These are phyloP conservation scores for Phialophora tarda DNA, from an alignment of 2,329 filamentous ascomycete species.

Conservation along the genomic window DNA sequence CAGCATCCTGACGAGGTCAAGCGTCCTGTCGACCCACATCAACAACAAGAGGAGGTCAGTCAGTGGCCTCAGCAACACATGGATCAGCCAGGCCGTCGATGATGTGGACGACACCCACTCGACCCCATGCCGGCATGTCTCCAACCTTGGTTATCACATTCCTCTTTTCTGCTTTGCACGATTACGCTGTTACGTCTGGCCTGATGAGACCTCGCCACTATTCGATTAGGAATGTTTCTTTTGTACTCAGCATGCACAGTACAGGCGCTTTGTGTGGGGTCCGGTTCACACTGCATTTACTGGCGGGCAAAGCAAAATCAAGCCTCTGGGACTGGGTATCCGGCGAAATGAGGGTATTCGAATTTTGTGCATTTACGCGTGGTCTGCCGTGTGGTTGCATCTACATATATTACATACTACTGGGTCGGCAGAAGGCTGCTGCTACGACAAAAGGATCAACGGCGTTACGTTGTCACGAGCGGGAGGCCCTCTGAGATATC, in stretches of 20 bases:
- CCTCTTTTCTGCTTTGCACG: constrained; percentile 13
- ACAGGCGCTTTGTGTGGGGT: constrained; percentile 16
- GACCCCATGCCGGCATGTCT: neutral
- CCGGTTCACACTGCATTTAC: constrained; percentile 17
- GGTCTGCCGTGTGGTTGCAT: neutral
- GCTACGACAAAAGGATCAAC: constrained; percentile 5
- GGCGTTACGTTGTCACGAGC: constrained; percentile 7
- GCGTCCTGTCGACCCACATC: constrained; percentile 44
- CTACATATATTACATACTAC: constrained; percentile 12
- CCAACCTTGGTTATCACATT: neutral
- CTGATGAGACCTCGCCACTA: constrained; percentile 30
- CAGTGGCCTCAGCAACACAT: constrained; percentile 32
- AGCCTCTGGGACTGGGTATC: neutral
- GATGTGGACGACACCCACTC: neutral
- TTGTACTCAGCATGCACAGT: constrained; percentile 22
- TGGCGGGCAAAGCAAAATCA: neutral
- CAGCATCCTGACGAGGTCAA: constrained; percentile 49
- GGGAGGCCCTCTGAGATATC: constrained; percentile 5
- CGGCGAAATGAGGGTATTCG: neutral
- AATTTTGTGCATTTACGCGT: constrained; percentile 7
- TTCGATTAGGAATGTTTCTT: constrained; percentile 17
- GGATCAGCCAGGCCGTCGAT: constrained; percentile 24
- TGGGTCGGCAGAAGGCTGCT: neutral
- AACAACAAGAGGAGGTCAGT: constrained; percentile 37
- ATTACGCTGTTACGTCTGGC: constrained; percentile 29